These are phyloP conservation scores for Dendrocalamus latiflorus DNA, from an alignment of 202 grass and related monocot species.

Conservation along the genomic window DNA sequence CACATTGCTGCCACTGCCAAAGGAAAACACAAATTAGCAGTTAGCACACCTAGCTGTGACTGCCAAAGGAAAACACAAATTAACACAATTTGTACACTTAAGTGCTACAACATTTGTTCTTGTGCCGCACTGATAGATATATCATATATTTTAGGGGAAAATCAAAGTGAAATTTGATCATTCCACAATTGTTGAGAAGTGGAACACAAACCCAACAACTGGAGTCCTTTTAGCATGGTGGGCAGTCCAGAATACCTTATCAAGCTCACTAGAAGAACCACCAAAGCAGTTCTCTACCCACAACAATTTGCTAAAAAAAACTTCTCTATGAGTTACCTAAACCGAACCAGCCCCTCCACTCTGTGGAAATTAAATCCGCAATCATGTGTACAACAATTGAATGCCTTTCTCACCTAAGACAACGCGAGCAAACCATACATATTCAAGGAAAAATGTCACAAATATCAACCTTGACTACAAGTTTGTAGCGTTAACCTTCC, in stretches of 20 bases:
- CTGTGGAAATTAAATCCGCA: not conserved
- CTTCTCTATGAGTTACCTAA: not conserved
- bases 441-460: not conserved
- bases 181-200: not conserved
- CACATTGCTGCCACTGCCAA: slow-evolving; percentile 38
- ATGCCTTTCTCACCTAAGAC: not conserved
- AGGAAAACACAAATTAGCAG: too few species aligned
- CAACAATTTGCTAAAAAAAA: not conserved
- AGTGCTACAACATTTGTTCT: too few species aligned
- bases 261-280: not conserved
- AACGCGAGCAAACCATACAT: not conserved
- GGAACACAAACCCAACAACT: not conserved
- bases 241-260: not conserved
- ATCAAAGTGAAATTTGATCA: not conserved
- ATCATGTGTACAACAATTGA: not conserved
- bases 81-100: too few species aligned
- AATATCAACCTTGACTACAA: not conserved
- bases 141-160: not conserved
- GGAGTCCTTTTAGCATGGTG: not conserved
- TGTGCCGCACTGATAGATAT: too few species aligned
- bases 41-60: slow-evolving; percentile 35
- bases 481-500: not conserved
- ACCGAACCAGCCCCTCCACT: not conserved
- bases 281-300: not conserved
- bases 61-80: not conserved